Conservation (phyloP, 768 basidiomycete species). For the Kwoniella botswanensis region DNA sequence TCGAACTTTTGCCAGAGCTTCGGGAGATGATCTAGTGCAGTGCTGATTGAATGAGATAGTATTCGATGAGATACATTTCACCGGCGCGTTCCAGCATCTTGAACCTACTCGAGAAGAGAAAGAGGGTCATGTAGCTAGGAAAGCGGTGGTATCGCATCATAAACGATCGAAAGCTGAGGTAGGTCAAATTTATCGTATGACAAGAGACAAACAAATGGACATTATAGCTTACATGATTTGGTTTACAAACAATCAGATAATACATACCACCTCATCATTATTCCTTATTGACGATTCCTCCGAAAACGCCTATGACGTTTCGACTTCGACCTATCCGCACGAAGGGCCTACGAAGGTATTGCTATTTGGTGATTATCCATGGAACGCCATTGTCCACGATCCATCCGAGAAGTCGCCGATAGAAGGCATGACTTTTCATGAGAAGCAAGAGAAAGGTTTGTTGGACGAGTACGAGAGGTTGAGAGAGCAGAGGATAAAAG, state of each 20-base stretch:
- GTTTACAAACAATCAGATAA: conserved; percentile 62
- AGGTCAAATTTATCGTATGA: conserved; percentile 20
- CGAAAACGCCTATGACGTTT: conserved; percentile 74
- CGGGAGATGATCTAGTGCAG: no score
- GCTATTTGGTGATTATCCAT: conserved; percentile 76
- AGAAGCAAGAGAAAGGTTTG: conserved; percentile 39
- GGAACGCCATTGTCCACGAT: conserved; percentile 67
- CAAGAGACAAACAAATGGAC: not conserved
- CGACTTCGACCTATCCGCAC: conserved; percentile 62
- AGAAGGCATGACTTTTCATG: conserved; percentile 49
- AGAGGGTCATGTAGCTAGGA: conserved; percentile 45
- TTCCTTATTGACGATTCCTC: conserved; percentile 79
- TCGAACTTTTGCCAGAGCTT: not conserved
- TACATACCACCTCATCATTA: conserved; percentile 67
- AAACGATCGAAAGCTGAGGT: conserved; percentile 73
- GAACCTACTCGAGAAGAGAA: conserved; percentile 60
- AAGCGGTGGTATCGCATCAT: conserved; percentile 58
- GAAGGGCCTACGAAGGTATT: conserved; percentile 68
- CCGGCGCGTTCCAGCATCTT: conserved; percentile 67
- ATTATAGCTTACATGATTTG: not conserved
- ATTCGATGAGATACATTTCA: conserved; percentile 65
- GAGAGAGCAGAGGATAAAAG: conserved; percentile 63
- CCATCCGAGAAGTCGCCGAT: conserved; percentile 26
- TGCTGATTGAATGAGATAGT: conserved; percentile 28
- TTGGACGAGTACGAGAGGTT: conserved; percentile 63